Percentiles rank a stretch among this genome's conserved stretches.
These are phyloP conservation scores for Cadophora malorum DNA, from an alignment of 2,329 filamentous ascomycete species.

Conservation along the genomic window DNA sequence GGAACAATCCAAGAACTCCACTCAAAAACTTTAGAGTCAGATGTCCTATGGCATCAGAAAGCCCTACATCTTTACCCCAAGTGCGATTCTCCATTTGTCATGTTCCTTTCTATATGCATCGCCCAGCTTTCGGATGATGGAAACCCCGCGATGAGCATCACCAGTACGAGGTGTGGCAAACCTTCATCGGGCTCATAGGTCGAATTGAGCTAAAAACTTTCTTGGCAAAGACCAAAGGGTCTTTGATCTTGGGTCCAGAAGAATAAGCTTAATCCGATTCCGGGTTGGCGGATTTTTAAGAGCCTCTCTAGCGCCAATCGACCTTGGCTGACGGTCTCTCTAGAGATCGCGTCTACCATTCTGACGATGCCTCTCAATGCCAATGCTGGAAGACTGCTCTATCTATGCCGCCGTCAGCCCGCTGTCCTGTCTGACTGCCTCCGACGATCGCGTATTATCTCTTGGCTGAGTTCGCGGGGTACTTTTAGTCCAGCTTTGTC, in stretches of 20 bases:
- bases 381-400: slow-evolving; percentile 11
- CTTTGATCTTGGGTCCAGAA: not conserved
- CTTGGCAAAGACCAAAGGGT: slow-evolving; percentile 11
- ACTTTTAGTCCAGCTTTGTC: not conserved
- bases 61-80: slow-evolving; percentile 11
- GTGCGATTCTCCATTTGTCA: slow-evolving; percentile 13
- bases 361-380: slow-evolving; percentile 9
- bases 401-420: not conserved
- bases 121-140: slow-evolving; percentile 20
- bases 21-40: not conserved
- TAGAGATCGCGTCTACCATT: slow-evolving; percentile 9
- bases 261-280: slow-evolving; percentile 20
- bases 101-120: not conserved
- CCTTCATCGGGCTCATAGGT: not conserved
- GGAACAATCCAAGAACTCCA: not conserved
- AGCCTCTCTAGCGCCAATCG: not conserved
- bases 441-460: not conserved
- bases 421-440: slow-evolving; percentile 1
- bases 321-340: slow-evolving; percentile 20
- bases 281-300: slow-evolving; percentile 1
- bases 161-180: slow-evolving; percentile 14
- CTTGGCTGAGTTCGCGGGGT: slow-evolving; percentile 3
- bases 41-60: not conserved
- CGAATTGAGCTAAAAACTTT: not conserved
- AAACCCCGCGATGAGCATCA: slow-evolving; percentile 9